phyloP scores from a whole-genome alignment of 2,329 filamentous ascomycete genomes.

The Cadophora luteo-olivacea region DNA sequence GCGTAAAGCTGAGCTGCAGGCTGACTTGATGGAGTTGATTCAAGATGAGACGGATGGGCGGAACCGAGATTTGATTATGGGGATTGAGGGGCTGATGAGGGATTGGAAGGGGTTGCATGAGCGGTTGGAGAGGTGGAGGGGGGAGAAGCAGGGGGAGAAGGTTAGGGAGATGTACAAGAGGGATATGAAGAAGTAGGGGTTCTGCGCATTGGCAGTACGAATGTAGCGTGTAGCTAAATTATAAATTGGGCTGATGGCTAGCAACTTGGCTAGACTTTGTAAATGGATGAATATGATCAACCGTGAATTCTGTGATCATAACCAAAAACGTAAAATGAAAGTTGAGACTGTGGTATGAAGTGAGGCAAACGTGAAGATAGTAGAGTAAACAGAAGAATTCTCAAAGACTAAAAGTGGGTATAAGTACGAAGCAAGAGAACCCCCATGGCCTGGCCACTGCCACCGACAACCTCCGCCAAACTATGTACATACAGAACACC shows the following conservation, averaged over 20 bases:
- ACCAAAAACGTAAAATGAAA: not conserved
- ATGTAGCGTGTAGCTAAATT: not conserved
- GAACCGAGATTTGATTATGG: slow-evolving; percentile 1
- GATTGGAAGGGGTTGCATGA: slow-evolving; percentile 13
- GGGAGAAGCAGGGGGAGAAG: slow-evolving; percentile 4
- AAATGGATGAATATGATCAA: not conserved
- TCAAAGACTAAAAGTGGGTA: slow-evolving; percentile 18
- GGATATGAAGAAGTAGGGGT: not conserved
- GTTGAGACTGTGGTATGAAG: not conserved
- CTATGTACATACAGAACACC: slow-evolving; percentile 3
- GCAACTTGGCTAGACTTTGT: not conserved
- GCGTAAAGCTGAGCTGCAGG: not conserved
- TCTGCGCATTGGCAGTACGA: too few relatives aligned
- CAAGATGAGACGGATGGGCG: not conserved
- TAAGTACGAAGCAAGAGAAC: slow-evolving; percentile 21
- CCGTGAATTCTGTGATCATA: not conserved
- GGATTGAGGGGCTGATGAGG: slow-evolving; percentile 1
- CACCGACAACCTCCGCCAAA: not conserved
- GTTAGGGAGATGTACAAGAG: not conserved
- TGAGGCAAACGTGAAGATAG: not conserved
- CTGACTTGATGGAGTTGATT: slow-evolving; percentile 13
- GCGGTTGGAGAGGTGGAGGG: slow-evolving; percentile 10
- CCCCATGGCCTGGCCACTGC: not conserved
- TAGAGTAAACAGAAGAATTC: slow-evolving; percentile 14
- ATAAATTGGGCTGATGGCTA: not conserved